These are phyloP conservation scores for Durusdinium trenchii DNA, from an alignment of 73 alveolate species.

Conservation along the genomic window DNA sequence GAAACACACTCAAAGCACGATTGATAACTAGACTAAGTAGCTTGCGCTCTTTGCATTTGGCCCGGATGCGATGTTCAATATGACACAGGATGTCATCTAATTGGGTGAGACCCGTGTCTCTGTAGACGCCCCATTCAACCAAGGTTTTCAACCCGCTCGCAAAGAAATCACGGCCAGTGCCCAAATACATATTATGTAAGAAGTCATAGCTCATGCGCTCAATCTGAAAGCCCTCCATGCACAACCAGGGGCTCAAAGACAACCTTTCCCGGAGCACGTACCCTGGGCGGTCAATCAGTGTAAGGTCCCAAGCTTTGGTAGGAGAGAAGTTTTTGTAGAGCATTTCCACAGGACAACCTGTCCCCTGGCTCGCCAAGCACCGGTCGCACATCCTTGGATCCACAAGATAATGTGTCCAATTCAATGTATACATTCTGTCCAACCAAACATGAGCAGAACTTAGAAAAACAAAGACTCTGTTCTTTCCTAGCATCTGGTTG, in stretches of 20 bases:
- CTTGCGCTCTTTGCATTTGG: too few species aligned
- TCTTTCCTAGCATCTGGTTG: not conserved
- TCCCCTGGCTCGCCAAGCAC: not conserved
- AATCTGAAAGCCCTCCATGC: not conserved
- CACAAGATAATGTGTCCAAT: not conserved
- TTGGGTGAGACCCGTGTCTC: too few species aligned
- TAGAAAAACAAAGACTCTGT: not conserved
- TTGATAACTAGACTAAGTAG: too few species aligned
- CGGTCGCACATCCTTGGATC: slow-evolving; percentile 38
- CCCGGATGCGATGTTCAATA: too few species aligned
- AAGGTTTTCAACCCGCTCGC: too few species aligned
- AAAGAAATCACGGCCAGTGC: too few species aligned
- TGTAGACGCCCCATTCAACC: too few species aligned
- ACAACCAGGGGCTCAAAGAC: not conserved
- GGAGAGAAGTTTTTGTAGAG: not conserved
- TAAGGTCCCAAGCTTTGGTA: not conserved
- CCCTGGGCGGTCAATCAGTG: not conserved
- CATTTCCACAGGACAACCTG: not conserved
- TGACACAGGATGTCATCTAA: too few species aligned
- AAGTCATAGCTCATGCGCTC: not conserved
- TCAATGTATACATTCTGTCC: not conserved
- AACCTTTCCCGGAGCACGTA: not conserved
- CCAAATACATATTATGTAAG: slow-evolving; percentile 38
- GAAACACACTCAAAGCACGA: too few species aligned
- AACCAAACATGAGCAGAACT: too few species aligned